Evolutionary conservation across 345 rosid genomes (phyloP), one percentile per base, ranked within the genome.

Genomic region (Boechera retrofracta): DNA sequence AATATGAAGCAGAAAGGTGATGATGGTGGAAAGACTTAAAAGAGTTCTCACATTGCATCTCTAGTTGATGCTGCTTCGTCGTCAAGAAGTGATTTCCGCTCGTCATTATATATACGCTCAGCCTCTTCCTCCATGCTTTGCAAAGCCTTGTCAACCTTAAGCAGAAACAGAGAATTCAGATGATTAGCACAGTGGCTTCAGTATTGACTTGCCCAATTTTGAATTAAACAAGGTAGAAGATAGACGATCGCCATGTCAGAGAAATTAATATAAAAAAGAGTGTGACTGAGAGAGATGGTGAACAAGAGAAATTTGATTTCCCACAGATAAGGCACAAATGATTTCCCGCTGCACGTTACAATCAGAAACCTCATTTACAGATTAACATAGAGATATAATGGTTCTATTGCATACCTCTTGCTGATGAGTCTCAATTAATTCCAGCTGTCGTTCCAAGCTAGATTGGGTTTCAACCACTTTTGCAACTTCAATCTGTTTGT

Each of bases 41-140:
- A 35, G 13, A 69, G 73, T 77, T 78, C 96, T 88, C 81, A 95
- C 99, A 95, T 92, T 68, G 97, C 97, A 87, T 95, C 99, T 80
- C 99, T 88, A 24, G 94, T 88, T 61, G 97, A 89, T 56, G 98
- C 98, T 67, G 98, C 97, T 79, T 93, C 99, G 74, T 95, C 99
- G 57, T 91, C 93, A 31, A 95, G 89, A 79, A 95, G 91, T 57
- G 85, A 70, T 42, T 86, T 88, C 29, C 73, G 86, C 83, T 92
- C 98, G 47, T 93, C 96, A 84, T 92, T 95, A 81, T 86, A 95
- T 67, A 89, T 91, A 42, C 87, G 91, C 78, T 95, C 96, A 76
- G 98, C 98, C 83, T 92, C 98, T 79, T 83, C 90, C 83, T 95
- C 99, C 72, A 92, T 85, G 69, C 98, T 95, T 80, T 63, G 89